phyloP scores from a whole-genome alignment of 2,329 filamentous ascomycete genomes.

The Elsinoe australis region DNA sequence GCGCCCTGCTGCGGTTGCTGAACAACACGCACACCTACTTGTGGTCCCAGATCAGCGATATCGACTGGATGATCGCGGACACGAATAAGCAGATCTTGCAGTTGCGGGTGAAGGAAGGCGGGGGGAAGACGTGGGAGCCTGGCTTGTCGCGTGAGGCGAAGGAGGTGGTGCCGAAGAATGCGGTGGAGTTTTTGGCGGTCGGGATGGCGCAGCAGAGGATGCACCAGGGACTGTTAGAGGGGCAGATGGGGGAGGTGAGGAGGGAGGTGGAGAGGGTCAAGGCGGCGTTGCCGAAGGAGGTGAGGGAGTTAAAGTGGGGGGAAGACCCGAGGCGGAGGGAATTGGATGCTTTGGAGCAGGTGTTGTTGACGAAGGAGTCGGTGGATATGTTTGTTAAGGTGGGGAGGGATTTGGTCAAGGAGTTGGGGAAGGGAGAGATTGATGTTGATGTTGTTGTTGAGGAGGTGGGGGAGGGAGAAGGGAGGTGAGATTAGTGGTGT shows the following conservation, averaged over 20 bases:
- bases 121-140: slow-evolving; percentile 17
- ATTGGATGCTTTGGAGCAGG: not conserved
- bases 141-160: not conserved
- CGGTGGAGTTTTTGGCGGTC: slow-evolving; percentile 17
- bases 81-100: slow-evolving; percentile 22
- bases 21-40: slow-evolving; percentile 20
- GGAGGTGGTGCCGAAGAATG: slow-evolving; percentile 5
- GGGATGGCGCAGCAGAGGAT: slow-evolving; percentile 10
- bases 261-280: slow-evolving; percentile 15
- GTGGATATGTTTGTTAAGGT: slow-evolving; percentile 3
- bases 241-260: slow-evolving; percentile 14
- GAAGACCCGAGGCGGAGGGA: not conserved
- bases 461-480: not conserved
- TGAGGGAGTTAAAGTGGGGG: slow-evolving; percentile 3
- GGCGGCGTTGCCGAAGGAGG: slow-evolving; percentile 10
- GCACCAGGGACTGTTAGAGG: slow-evolving; percentile 8
- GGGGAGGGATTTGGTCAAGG: slow-evolving; percentile 4
- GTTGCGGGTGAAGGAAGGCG: slow-evolving; percentile 18
- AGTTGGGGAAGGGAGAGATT: slow-evolving; percentile 5
- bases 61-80: slow-evolving; percentile 24
- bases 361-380: not conserved
- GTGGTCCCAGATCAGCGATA: slow-evolving; percentile 19
- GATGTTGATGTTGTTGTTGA: not conserved
- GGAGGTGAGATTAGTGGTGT: too few species aligned
- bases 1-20: slow-evolving; percentile 18